Base-by-base conservation (phyloP, 495 filamentous ascomycete genomes). In the Glonium stellatum region DNA sequence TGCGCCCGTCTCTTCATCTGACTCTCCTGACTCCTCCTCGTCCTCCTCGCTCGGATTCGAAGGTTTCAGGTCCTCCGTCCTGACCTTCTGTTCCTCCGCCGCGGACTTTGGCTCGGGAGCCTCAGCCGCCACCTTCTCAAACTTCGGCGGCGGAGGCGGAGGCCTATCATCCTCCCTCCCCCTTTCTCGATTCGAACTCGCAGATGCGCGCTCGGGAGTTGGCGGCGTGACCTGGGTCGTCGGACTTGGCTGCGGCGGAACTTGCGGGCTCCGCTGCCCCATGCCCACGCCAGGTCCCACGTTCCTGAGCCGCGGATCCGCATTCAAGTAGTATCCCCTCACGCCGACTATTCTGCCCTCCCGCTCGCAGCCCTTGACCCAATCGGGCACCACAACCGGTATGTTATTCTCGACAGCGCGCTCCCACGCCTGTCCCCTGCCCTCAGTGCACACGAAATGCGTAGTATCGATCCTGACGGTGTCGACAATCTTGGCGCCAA, bases 381-480 rank as follows among this genome's bases (percentile, higher is more conserved):
- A 99, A 72, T 97, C 95, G 19, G 95, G 95, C 60, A 91, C 80
- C n/a, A 99, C 95, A 11, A 97, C 89, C 6, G 93, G 93, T 49
- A 99, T 95, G 75, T 97, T 99, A 84, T 93, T 93, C 76, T 97
- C 92, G 41, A 90, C 85, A 13, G 95, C 93, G 72, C 89, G 91
- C 75, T 97, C 95, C 95, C 95, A 99, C 22, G 83, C 78, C 48
- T 86, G 79, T 9, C 93, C 93, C 18, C 91, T 77, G 1, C 92
- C 92, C 70, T 99, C 95, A n/a, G 88, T 92, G 63, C 92, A 97
- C 52, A 99, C 92, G 71, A 97, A 99, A 73, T 99, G 93, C 15
- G 93, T 99, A 3, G 93, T 99, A 67, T 99, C 93, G 60, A 99
- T 97, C 55, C 92, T 80, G 31, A 99, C 95, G 1, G 82, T 79